These are phyloP conservation scores for Tuber umbilicatum DNA, from an alignment of 495 filamentous ascomycete genomes.

Conservation along the genomic window DNA sequence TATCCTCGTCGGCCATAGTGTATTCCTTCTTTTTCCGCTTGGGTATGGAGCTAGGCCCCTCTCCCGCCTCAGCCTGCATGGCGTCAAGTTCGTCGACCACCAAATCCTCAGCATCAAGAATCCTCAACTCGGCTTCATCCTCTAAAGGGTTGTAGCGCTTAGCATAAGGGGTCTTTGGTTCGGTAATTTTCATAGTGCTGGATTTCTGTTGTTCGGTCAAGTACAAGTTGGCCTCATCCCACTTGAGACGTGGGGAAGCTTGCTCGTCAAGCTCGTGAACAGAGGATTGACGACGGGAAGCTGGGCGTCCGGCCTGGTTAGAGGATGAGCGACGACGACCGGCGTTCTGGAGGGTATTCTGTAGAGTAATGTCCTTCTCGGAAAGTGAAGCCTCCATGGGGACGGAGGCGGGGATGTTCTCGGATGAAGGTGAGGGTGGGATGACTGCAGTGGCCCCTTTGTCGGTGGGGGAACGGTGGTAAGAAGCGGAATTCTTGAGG, in stretches of 20 bases:
- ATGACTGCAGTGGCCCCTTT: conserved; percentile 45
- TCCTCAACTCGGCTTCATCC: conserved; percentile 66
- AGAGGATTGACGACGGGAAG: conserved; percentile 65
- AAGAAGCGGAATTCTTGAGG: conserved; percentile 72
- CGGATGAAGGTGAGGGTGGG: conserved; percentile 46
- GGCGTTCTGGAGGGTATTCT: conserved; percentile 91
- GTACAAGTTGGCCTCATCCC: conserved; percentile 97
- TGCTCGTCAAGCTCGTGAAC: conserved; percentile 44
- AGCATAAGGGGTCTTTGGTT: conserved; percentile 95
- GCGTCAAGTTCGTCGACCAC: conserved; percentile 70
- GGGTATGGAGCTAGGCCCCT: conserved; percentile 44
- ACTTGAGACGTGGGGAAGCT: conserved; percentile 63
- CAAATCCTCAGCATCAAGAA: conserved; percentile 54
- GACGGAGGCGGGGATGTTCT: conserved; percentile 36
- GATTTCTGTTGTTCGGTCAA: conserved; percentile 91
- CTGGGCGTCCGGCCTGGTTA: conserved; percentile 48
- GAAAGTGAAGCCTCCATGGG: conserved; percentile 48
- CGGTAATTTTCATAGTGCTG: conserved; percentile 95
- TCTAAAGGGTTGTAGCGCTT: conserved; percentile 82
- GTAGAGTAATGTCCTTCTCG: conserved; percentile 79
- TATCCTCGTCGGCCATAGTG: conserved; percentile 60
- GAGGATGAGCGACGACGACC: conserved; percentile 83
- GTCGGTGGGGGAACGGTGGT: conserved; percentile 52
- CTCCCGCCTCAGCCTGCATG: conserved; percentile 38
- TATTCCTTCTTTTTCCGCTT: conserved; percentile 26